Evolutionary conservation across 352 stramenopile genomes (phyloP).

Genomic region (Stramenopiles sp.): DNA sequence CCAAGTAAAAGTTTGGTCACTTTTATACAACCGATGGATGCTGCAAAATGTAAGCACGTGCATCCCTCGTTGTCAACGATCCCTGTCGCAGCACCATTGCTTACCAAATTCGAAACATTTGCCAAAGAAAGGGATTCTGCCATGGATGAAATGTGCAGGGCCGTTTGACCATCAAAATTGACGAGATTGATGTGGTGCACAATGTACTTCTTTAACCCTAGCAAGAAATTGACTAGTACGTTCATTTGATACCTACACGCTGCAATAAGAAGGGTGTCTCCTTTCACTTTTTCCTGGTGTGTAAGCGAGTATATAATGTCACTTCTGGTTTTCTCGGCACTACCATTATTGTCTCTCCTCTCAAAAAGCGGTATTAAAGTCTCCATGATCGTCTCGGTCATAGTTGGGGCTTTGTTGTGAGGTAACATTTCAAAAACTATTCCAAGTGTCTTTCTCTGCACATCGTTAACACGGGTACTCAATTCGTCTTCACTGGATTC

Average conservation of each 20-base stretch:
- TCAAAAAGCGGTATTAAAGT: background rate
- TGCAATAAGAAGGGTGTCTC: background rate
- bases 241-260: background rate
- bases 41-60: background rate
- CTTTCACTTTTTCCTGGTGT: background rate
- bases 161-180: background rate
- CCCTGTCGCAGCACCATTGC: background rate
- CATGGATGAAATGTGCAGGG: background rate
- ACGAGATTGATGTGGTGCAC: background rate
- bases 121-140: background rate
- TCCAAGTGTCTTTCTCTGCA: background rate
- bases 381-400: background rate
- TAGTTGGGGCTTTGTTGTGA: background rate
- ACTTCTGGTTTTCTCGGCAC: background rate
- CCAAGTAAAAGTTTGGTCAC: background rate
- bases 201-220: background rate
- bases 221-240: background rate
- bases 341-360: background rate
- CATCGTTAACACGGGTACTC: background rate
- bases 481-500: background rate
- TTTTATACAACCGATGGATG: background rate
- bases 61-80: background rate
- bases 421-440: background rate
- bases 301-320: background rate
- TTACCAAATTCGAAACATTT: background rate